These are phyloP conservation scores for Agaricus blazei DNA, from an alignment of 768 basidiomycete genomes.

Conservation along the genomic window DNA sequence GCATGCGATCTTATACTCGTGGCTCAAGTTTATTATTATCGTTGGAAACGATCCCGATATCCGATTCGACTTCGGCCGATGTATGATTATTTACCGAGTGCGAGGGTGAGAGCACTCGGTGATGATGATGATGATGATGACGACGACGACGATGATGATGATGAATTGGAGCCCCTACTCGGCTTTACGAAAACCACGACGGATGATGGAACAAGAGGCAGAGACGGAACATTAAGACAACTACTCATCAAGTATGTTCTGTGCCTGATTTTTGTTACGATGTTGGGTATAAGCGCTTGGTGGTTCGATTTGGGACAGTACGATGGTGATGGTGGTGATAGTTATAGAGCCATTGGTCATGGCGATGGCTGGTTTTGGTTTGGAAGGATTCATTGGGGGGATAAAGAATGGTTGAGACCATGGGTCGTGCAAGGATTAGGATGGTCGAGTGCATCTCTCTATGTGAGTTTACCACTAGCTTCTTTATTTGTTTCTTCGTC, in stretches of 20 bases:
- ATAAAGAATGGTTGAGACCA: conserved; percentile 28
- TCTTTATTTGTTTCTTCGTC: conserved; percentile 12
- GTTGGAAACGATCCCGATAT: conserved; percentile 42
- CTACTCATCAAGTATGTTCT: conserved; percentile 32
- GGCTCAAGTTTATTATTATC: conserved; percentile 89
- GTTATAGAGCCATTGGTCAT: not conserved
- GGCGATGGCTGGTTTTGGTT: conserved; percentile 14
- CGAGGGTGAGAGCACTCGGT: conserved; percentile 30
- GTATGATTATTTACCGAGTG: conserved; percentile 11
- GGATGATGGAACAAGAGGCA: not conserved
- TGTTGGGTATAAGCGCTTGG: conserved; percentile 63
- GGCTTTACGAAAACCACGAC: not conserved
- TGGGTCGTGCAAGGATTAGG: conserved; percentile 77
- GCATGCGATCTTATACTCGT: conserved; percentile 78
- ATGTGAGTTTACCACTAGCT: conserved; percentile 48
- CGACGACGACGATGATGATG: not conserved
- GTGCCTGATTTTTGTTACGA: conserved; percentile 56
- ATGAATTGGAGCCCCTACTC: conserved; percentile 3
- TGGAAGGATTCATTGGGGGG: conserved; percentile 19
- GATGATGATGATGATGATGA: not conserved
- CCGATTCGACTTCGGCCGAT: conserved; percentile 1
- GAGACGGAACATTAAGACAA: conserved; percentile 7
- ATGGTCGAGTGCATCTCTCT: conserved; percentile 80
- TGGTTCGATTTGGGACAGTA: conserved; percentile 47
- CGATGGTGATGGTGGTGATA: not conserved